Percentiles rank a stretch among this genome's conserved stretches.
Evolutionary conservation across 805 yeast genomes (phyloP).

Genomic region (Saccharomycopsis microspora): DNA sequence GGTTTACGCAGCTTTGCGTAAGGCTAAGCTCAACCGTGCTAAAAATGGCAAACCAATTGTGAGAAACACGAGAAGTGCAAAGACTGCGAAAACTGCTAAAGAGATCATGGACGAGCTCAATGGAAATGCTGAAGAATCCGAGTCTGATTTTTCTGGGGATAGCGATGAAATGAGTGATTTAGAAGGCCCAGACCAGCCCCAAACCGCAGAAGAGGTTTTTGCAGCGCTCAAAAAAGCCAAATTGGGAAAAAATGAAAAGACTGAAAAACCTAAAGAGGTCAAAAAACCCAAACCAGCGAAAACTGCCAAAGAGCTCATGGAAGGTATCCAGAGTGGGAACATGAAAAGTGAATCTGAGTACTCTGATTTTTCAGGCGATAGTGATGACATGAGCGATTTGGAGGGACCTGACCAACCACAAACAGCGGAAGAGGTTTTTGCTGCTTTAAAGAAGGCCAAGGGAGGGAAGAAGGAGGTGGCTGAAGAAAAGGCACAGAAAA

Average conservation of each 20-base stretch:
- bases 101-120: slow-evolving; percentile 20
- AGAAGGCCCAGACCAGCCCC: slow-evolving; percentile 20
- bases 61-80: neutral
- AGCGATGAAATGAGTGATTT: slow-evolving; percentile 18
- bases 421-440: slow-evolving; percentile 33
- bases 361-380: slow-evolving; percentile 22
- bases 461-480: slow-evolving; percentile 17
- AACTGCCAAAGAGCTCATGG: slow-evolving; percentile 16
- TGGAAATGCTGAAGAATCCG: slow-evolving; percentile 13
- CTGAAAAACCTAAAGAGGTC: neutral
- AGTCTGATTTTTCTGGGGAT: slow-evolving; percentile 22
- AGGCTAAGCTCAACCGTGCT: slow-evolving; percentile 23
- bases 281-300: neutral
- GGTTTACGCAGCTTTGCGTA: slow-evolving; percentile 33
- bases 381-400: slow-evolving; percentile 17
- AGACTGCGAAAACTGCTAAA: slow-evolving; percentile 9
- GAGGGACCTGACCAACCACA: slow-evolving; percentile 20
- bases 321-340: slow-evolving; percentile 19
- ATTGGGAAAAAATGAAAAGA: slow-evolving; percentile 18
- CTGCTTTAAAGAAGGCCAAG: slow-evolving; percentile 30
- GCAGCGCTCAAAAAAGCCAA: slow-evolving; percentile 32
- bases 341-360: slow-evolving; percentile 22
- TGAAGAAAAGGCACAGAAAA: slow-evolving; percentile 18
- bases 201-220: slow-evolving; percentile 33
- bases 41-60: neutral